A percentile compares a stretch with the other conserved stretches of the same genome.
Conservation (phyloP, 805 yeast species). For the Wickerhamomyces silvicola region DNA sequence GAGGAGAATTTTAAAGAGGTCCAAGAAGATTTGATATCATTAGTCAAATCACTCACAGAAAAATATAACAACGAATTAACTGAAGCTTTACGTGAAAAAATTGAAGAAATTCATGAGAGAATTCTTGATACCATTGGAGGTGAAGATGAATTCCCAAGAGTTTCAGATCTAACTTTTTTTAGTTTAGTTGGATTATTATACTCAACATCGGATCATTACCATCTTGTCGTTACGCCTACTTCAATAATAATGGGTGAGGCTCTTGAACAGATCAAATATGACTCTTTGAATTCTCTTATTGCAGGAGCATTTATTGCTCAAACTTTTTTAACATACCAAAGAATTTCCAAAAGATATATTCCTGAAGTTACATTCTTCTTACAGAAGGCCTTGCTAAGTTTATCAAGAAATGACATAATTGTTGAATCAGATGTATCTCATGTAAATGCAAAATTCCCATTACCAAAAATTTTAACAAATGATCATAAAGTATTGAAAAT, state of each 20-base stretch:
- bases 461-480: conserved; percentile 10
- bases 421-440: conserved; percentile 6
- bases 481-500: conserved; percentile 10
- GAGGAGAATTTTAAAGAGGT: conserved; percentile 29
- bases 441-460: conserved; percentile 17
- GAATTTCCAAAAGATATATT: conserved; percentile 67
- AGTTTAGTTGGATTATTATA: conserved; percentile 69
- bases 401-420: conserved; percentile 31
- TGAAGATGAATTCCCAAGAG: conserved; percentile 29
- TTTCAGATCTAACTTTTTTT: conserved; percentile 61
- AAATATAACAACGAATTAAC: conserved; percentile 61
- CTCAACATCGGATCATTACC: conserved; percentile 95
- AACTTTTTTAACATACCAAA: conserved; percentile 63
- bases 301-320: conserved; percentile 66
- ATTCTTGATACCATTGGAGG: conserved; percentile 28
- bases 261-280: conserved; percentile 45
- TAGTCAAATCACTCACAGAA: conserved; percentile 54
- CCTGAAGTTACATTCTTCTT: conserved; percentile 71
- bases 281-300: conserved; percentile 36
- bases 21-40: conserved; percentile 37
- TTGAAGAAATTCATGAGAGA: conserved; percentile 49
- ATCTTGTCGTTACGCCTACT: conserved; percentile 83
- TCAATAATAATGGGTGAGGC: conserved; percentile 66
- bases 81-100: conserved; percentile 50
- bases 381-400: conserved; percentile 42